Base-by-base conservation (phyloP, 2,329 filamentous ascomycete species). In the Colletotrichum sp. region DNA sequence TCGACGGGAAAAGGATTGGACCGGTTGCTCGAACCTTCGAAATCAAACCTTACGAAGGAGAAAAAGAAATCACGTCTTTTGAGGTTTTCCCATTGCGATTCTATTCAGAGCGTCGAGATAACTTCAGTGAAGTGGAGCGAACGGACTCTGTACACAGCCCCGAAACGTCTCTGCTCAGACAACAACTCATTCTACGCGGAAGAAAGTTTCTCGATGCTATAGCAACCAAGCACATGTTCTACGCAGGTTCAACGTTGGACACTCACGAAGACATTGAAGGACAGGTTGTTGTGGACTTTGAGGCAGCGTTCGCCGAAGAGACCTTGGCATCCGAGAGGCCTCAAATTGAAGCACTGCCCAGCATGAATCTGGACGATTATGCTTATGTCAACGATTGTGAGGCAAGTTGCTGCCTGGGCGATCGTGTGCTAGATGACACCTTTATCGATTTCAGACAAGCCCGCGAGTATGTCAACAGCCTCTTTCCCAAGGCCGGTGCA, bases 111-210 rank as follows among this genome's bases (percentile, higher is more conserved):
- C 6, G 28, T 32, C 16, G 7, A 16, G 7, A 0, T 0, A 43
- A 18, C 4, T 43, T 43, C 39, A 55, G 0, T 18, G 30, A 24
- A 1, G 4, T 7, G 6, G 64, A 55, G 2, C 14, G 4, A 28
- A 10, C 10, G 12, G 10, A 32, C 1, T 0, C 9, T 4, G 1
- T n/a, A 16, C 1, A 3, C 18, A 3, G 6, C 1, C 10, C 43
- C 2, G 16, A 21, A 4, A 21, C 14, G 13, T 32, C 18, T 30
- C 12, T 26, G 8, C n/a, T 32, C 26, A 6, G 43, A 6, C 10
- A 0, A 39, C 16, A 32, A 10, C 64, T 67, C 18, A 55, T 67
- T 8, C 10, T 7, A 0, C 24, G 64, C 6, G 64, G 64, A 0
- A 8, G 9, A 3, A 67, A 4, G 1, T 67, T 67, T 30, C 43